phyloP scores from a whole-genome alignment of 345 rosid genomes.

The Eucalyptus shirleyi region DNA sequence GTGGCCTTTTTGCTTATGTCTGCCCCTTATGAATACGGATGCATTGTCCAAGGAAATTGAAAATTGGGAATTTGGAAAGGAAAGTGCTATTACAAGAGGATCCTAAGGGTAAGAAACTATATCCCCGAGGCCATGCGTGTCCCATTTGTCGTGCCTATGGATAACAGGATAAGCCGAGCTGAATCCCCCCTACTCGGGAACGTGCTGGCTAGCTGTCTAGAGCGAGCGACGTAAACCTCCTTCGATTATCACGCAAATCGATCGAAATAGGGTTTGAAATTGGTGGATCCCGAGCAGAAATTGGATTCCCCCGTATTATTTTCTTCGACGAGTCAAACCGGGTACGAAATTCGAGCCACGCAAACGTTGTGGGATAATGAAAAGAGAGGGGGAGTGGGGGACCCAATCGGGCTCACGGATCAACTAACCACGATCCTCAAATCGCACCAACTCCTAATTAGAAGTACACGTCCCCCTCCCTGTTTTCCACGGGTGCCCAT shows the following conservation, averaged over 20 bases:
- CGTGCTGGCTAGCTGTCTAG: neutral
- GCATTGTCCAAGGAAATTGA: neutral
- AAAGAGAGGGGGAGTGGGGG: neutral
- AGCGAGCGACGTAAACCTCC: neutral
- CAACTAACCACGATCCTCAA: constrained; percentile 24
- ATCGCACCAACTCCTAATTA: neutral
- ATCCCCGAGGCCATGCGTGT: neutral
- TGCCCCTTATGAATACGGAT: neutral
- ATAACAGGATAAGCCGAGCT: neutral
- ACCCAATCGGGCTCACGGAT: constrained; percentile 16
- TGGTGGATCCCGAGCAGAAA: neutral
- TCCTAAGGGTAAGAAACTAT: neutral
- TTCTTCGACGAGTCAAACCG: neutral
- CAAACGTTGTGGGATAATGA: neutral
- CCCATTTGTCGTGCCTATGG: neutral
- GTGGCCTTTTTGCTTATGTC: too few relatives aligned
- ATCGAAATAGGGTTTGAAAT: neutral
- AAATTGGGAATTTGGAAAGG: neutral
- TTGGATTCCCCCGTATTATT: neutral
- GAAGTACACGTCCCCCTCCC: neutral
- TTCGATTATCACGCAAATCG: neutral
- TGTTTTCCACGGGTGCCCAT: neutral
- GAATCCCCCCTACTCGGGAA: neutral
- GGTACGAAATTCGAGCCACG: neutral
- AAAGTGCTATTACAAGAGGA: neutral